Evolutionary conservation across 2,329 filamentous ascomycete genomes (phyloP), one percentile per base, ranked within the genome.

Genomic region (Clonostachys sp.): DNA sequence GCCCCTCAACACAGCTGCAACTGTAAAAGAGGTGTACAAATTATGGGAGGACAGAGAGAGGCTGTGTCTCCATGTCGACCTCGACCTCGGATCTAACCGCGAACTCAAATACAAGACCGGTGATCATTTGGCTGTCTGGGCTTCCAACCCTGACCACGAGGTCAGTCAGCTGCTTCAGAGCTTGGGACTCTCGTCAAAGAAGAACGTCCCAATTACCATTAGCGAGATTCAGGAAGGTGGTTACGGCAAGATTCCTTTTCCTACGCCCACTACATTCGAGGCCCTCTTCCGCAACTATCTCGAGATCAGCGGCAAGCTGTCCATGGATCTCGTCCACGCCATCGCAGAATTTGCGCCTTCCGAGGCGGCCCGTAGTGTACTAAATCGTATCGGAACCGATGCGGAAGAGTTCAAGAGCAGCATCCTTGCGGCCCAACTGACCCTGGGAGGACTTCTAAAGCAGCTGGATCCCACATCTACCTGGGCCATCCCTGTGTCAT

Each of bases 261-360:
- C 95, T 17, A 91, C 91, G 6, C 94, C 94, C 6, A 97, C 94
- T 14, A 99, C 94, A 3, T 97, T 92, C 68, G 92, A 97, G 70
- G 87, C 92, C 49, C 89, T 92, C 53, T 75, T 89, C 50, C 89
- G 94, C 56, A 99, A 96, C 71, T 91, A 99, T 70, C 87, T 99
- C 76, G 95, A 99, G 72, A 94, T 96, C 55, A 89, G 91, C 64
- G 91, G 90, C 41, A 89, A 92, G 42, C 88, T 99, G 30, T 99
- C 94, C 50, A 92, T 86, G 6, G 69, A 73, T 2, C 71, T 75
- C 43, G 78, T 83, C 58, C 66, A 86, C 7, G 71, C 75, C 18
- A 76, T 99, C 24, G 88, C 92, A 53, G 83, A 89, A 41, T 99
- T 99, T 63, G 86, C 94, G 17, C 92, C 94, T 36, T 78, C 83